Conservation (phyloP, 805 yeast species). For the Monosporozyma siamensis region DNA sequence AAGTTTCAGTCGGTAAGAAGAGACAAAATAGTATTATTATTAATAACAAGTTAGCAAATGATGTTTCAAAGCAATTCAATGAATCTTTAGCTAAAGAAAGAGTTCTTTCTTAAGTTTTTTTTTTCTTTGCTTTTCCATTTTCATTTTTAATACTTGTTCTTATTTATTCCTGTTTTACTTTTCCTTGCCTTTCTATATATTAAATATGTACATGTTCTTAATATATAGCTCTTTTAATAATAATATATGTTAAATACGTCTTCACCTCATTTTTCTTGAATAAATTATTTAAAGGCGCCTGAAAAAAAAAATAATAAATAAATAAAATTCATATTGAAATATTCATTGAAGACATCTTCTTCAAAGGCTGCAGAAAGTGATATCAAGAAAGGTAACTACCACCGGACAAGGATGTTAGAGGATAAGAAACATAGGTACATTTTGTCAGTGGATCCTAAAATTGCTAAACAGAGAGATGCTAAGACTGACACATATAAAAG, state of each 20-base stretch:
- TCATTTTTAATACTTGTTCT: neutral
- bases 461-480: constrained; percentile 41
- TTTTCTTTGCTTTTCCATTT: neutral
- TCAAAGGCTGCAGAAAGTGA: too few species aligned
- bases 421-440: constrained; percentile 42
- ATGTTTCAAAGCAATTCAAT: constrained; percentile 15
- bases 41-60: too few species aligned
- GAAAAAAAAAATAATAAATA: neutral
- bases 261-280: too few species aligned
- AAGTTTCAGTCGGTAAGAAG: constrained; percentile 33
- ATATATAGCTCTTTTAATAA: too few species aligned
- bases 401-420: constrained; percentile 18
- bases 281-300: too few species aligned
- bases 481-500: constrained; percentile 67
- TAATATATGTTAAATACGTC: too few species aligned
- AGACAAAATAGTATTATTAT: too few species aligned
- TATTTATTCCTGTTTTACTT: neutral
- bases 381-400: too few species aligned
- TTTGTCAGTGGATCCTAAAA: constrained; percentile 45
- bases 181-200: neutral
- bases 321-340: neutral
- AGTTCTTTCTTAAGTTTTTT: constrained; percentile 14
- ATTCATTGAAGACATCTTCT: too few species aligned
- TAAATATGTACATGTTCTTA: too few species aligned
- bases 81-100: constrained; percentile 27